Conservation (phyloP, 208 protist genomes). For the Leishmania turanica region DNA sequence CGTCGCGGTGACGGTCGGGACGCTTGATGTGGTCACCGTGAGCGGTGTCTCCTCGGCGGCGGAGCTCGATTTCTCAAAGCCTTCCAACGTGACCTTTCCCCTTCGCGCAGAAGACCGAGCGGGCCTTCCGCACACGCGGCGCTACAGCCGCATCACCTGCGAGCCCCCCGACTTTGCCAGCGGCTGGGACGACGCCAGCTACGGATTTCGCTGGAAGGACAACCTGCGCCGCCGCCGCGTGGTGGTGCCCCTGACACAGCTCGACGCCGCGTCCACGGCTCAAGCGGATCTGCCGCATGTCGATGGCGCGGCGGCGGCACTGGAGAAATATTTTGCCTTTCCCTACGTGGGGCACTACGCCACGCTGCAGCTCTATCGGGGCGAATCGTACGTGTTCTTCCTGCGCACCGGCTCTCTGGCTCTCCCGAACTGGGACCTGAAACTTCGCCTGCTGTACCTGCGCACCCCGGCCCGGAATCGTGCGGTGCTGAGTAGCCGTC, state of each 20-base stretch:
- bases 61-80: neutral
- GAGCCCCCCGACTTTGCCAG: conserved; percentile 32
- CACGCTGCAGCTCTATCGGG: conserved; percentile 49
- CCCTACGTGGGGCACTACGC: conserved; percentile 33
- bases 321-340: neutral
- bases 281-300: neutral
- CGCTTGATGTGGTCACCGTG: conserved; percentile 24
- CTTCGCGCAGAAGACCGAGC: conserved; percentile 15
- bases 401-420: conserved; percentile 31
- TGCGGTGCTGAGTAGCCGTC: conserved; percentile 35
- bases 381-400: conserved; percentile 68
- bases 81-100: conserved; percentile 13
- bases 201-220: conserved; percentile 53
- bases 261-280: neutral
- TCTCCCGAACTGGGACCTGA: conserved; percentile 48
- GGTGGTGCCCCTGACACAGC: conserved; percentile 30
- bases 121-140: neutral
- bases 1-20: conserved; percentile 33
- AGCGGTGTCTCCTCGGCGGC: neutral
- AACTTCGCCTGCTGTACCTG: conserved; percentile 42
- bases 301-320: neutral
- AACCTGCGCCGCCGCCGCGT: conserved; percentile 59
- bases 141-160: conserved; percentile 35
- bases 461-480: conserved; percentile 31
- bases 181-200: conserved; percentile 28